phyloP scores from a whole-genome alignment of 257 asterid species.

The Solanum paucissectum region DNA sequence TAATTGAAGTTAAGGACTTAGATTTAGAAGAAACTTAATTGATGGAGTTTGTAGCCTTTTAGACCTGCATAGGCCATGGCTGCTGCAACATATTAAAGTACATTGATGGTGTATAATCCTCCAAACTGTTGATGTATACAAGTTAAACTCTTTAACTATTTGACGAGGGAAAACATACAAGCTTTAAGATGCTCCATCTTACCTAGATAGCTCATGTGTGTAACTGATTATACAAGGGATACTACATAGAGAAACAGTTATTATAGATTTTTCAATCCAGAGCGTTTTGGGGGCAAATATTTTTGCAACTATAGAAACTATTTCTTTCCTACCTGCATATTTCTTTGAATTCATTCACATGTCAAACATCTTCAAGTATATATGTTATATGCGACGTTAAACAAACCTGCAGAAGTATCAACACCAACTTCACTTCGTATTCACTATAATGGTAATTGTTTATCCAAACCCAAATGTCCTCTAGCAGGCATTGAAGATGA shows the following conservation, averaged over 20 bases:
- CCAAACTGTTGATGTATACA: background rate
- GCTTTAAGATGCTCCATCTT: background rate
- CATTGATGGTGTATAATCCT: background rate
- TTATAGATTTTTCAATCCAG: background rate
- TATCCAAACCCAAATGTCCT: constrained; percentile 5
- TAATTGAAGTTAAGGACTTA: too few species aligned
- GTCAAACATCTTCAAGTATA: background rate
- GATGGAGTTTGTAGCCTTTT: too few species aligned
- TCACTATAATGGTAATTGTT: background rate
- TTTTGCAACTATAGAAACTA: background rate
- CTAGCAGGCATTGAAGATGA: constrained; percentile 51
- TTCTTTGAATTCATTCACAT: background rate
- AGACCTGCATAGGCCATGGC: background rate
- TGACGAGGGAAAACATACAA: background rate
- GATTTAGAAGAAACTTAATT: too few species aligned
- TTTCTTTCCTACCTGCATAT: background rate
- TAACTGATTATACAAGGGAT: background rate
- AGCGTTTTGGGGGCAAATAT: background rate
- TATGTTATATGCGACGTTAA: background rate
- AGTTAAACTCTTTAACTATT: background rate
- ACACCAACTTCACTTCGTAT: constrained; percentile 5
- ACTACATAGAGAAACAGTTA: background rate
- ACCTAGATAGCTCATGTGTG: background rate
- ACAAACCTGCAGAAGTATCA: constrained; percentile 23
- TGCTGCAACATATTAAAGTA: background rate